Evolutionary conservation across 2,329 filamentous ascomycete species (phyloP).

Genomic region (Xenosphaeropsis pyriputrescens): DNA sequence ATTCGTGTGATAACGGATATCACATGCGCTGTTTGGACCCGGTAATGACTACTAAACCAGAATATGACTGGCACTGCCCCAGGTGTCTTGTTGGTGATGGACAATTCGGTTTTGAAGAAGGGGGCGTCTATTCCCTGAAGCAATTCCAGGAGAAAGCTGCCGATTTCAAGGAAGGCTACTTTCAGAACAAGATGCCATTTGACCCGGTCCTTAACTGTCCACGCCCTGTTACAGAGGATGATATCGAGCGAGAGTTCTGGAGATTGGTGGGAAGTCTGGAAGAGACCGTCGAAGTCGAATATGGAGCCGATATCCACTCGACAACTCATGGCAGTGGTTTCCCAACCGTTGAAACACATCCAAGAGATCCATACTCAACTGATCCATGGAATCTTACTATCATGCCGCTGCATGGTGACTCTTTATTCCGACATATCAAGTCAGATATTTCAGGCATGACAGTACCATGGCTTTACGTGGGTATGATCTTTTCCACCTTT

Average conservation of each 20-base stretch:
- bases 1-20: conserved; percentile 81
- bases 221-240: conserved; percentile 77
- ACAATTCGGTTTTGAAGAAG: conserved; percentile 95
- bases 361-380: conserved; percentile 70
- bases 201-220: conserved; percentile 73
- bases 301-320: conserved; percentile 94
- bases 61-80: conserved; percentile 90
- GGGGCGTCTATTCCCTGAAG: conserved; percentile 84
- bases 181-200: conserved; percentile 77
- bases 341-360: conserved; percentile 83
- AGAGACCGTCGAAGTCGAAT: conserved; percentile 94
- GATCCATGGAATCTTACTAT: conserved; percentile 96
- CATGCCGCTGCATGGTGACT: conserved; percentile 78
- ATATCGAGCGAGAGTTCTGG: conserved; percentile 96
- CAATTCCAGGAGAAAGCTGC: conserved; percentile 95
- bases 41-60: conserved; percentile 60
- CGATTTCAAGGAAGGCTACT: conserved; percentile 90
- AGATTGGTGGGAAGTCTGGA: conserved; percentile 83
- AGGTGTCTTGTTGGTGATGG: conserved; percentile 91
- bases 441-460: conserved; percentile 99
- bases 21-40: conserved; percentile 85
- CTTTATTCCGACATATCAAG: conserved; percentile 92
- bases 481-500: conserved; percentile 99
- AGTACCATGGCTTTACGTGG: conserved; percentile 96
- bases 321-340: conserved; percentile 97